phyloP scores from a whole-genome alignment of 805 yeast genomes.

The Grigorovia humatica region DNA sequence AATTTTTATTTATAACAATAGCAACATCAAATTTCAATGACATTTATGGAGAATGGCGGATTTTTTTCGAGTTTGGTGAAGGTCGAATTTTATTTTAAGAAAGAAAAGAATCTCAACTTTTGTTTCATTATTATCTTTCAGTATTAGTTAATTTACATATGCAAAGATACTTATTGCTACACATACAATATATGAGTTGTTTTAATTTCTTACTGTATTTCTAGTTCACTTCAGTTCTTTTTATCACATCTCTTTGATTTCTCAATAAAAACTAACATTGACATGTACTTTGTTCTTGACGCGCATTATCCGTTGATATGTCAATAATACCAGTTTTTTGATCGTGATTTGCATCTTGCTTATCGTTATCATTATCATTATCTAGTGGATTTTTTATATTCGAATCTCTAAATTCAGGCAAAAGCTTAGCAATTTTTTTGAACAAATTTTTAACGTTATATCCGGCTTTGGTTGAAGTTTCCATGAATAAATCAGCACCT shows the following conservation, averaged over 20 bases:
- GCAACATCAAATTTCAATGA: too few species aligned
- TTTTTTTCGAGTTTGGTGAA: too few species aligned
- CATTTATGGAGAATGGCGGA: not conserved
- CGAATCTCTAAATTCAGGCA: constrained; percentile 65
- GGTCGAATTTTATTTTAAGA: not conserved
- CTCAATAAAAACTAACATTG: constrained; percentile 26
- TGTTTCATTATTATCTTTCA: too few species aligned
- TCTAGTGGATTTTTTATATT: constrained; percentile 18
- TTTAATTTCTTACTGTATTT: not conserved
- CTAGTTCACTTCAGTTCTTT: too few species aligned
- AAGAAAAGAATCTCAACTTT: too few species aligned
- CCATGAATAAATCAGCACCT: constrained; percentile 74
- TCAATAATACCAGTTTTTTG: constrained; percentile 35
- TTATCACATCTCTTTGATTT: too few species aligned
- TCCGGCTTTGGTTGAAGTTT: constrained; percentile 91
- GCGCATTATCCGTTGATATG: constrained; percentile 31
- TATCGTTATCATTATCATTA: constrained; percentile 1
- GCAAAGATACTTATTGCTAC: not conserved
- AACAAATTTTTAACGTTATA: constrained; percentile 85
- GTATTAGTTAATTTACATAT: too few species aligned
- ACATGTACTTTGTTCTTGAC: constrained; percentile 29
- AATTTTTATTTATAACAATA: too few species aligned
- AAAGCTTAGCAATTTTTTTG: constrained; percentile 79
- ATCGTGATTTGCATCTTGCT: constrained; percentile 29
- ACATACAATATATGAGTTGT: not conserved